These are phyloP conservation scores for Eutrema yunnanense DNA, from an alignment of 345 rosid genomes.

Conservation along the genomic window DNA sequence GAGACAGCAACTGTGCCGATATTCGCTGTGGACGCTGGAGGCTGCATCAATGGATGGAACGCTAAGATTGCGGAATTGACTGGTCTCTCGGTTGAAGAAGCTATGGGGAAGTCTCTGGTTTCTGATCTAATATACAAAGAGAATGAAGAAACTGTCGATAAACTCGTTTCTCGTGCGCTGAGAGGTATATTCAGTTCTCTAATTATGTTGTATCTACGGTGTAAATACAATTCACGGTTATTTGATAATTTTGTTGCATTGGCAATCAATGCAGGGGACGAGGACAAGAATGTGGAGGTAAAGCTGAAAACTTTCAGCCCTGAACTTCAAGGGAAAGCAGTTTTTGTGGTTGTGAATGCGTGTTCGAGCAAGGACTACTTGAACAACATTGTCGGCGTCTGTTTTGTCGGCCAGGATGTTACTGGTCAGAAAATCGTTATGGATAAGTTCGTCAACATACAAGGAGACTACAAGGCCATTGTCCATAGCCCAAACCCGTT, in stretches of 20 bases:
- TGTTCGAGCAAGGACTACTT: constrained; percentile 91
- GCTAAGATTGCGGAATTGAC: constrained; percentile 89
- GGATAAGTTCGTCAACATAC: constrained; percentile 91
- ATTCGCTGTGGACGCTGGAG: constrained; percentile 85
- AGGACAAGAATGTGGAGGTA: constrained; percentile 86
- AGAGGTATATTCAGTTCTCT: constrained; percentile 50
- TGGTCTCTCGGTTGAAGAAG: constrained; percentile 85
- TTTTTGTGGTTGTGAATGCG: constrained; percentile 85
- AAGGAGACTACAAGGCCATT: constrained; percentile 90
- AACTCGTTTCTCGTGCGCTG: constrained; percentile 66
- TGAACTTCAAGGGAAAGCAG: constrained; percentile 52
- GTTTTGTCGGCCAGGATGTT: constrained; percentile 92
- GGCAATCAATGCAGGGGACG: constrained; percentile 58
- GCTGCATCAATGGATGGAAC: constrained; percentile 93
- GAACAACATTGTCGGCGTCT: constrained; percentile 86
- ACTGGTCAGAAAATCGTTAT: constrained; percentile 87
- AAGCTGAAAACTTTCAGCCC: constrained; percentile 74
- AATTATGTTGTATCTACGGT: not conserved
- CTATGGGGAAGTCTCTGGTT: constrained; percentile 92
- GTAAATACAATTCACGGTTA: not conserved
- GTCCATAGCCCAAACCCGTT: constrained; percentile 87
- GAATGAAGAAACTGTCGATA: constrained; percentile 64
- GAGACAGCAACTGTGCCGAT: constrained; percentile 98
- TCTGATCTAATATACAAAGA: constrained; percentile 73
- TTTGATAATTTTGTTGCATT: constrained; percentile 8